Percentiles rank a stretch among this genome's conserved stretches.
These are phyloP conservation scores for Aureobasidium pullulans DNA, from an alignment of 2,329 filamentous ascomycete genomes.

Conservation along the genomic window DNA sequence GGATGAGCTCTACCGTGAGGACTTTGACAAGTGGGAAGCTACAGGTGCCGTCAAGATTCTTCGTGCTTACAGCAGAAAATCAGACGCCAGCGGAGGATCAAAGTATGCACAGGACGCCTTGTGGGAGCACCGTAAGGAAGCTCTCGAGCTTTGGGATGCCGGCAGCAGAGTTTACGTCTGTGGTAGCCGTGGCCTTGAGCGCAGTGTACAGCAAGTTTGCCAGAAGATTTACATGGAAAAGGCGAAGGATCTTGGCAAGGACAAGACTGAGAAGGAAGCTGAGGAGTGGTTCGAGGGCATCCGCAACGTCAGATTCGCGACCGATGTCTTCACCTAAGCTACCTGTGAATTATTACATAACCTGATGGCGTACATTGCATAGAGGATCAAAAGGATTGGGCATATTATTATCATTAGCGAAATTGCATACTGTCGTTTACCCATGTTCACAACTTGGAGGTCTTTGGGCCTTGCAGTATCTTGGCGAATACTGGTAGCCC, in stretches of 20 bases:
- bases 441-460: not conserved
- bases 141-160: slow-evolving; percentile 38
- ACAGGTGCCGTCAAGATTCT: slow-evolving; percentile 55
- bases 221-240: slow-evolving; percentile 38
- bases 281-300: slow-evolving; percentile 22
- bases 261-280: slow-evolving; percentile 24
- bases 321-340: slow-evolving; percentile 26
- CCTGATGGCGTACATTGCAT: not conserved
- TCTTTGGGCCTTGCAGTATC: slow-evolving; percentile 34
- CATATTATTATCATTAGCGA: not conserved
- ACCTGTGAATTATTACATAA: not conserved
- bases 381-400: not conserved
- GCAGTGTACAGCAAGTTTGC: slow-evolving; percentile 35
- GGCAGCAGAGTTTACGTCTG: slow-evolving; percentile 58
- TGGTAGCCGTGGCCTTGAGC: slow-evolving; percentile 45
- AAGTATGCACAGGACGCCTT: slow-evolving; percentile 49
- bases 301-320: slow-evolving; percentile 18
- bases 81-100: slow-evolving; percentile 38
- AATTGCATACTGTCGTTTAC: not conserved
- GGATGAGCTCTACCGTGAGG: slow-evolving; percentile 55
- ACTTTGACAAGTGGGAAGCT: slow-evolving; percentile 52
- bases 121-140: slow-evolving; percentile 39
- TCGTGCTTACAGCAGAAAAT: slow-evolving; percentile 50
- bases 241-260: slow-evolving; percentile 26
- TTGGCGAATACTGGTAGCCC: slow-evolving; percentile 56